Conservation (phyloP, 768 basidiomycete genomes). For the Lactifluus rugatus region DNA sequence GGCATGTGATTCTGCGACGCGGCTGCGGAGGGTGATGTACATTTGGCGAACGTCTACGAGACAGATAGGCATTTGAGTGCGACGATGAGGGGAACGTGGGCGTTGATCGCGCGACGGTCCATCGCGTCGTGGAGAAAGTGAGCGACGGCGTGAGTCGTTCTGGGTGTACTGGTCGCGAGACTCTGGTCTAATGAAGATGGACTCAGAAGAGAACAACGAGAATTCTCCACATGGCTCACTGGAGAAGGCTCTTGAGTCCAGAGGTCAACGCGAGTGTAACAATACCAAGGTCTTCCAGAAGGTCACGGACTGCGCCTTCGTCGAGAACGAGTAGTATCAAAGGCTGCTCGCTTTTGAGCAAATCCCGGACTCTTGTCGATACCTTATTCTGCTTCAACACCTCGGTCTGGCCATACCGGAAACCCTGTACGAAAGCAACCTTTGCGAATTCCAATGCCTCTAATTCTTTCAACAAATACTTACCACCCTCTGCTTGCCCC, state of each 20-base stretch:
- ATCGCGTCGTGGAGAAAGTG: constrained; percentile 15
- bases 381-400: constrained; percentile 3
- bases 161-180: not conserved
- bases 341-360: constrained; percentile 1
- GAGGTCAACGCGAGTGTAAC: not conserved
- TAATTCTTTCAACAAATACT: not conserved
- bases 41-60: constrained; percentile 15
- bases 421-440: not conserved
- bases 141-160: constrained; percentile 6
- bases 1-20: constrained; percentile 1
- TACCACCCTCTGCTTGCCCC: constrained; percentile 8
- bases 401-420: constrained; percentile 8
- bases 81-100: constrained; percentile 7
- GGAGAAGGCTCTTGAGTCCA: constrained; percentile 8
- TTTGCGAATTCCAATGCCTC: not conserved
- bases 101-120: not conserved
- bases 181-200: not conserved
- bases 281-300: constrained; percentile 6
- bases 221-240: not conserved
- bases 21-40: constrained; percentile 13
- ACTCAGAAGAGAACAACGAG: not conserved
- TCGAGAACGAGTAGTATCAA: constrained; percentile 13
- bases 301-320: not conserved
- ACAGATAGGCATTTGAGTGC: not conserved
- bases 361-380: constrained; percentile 1